Conservation (phyloP, 2,329 filamentous ascomycete species). For the Colletotrichum plurivorum region DNA sequence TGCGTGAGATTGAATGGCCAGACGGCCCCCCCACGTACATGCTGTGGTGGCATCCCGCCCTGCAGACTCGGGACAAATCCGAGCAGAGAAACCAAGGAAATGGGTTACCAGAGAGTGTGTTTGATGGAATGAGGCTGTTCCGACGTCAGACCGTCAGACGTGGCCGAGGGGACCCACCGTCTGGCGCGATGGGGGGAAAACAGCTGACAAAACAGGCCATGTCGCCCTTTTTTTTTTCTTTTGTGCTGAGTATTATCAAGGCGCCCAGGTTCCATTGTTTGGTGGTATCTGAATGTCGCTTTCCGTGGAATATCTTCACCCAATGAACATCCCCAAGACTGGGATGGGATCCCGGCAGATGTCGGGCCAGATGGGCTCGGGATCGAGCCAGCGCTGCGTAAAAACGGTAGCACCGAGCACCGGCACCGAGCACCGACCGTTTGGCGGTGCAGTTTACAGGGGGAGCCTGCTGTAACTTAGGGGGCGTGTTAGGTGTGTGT, state of each 20-base stretch:
- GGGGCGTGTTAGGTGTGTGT: not conserved
- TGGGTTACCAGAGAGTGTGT: not conserved
- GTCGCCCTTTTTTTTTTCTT: not conserved
- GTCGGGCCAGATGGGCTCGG: not conserved
- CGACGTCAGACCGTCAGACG: conserved; percentile 30
- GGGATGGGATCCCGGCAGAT: not conserved
- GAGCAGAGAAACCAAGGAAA: conserved; percentile 4
- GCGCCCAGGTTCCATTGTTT: too few species aligned
- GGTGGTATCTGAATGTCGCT: too few species aligned
- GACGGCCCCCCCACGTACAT: too few species aligned
- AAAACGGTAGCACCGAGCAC: not conserved
- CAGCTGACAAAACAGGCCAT: conserved; percentile 36
- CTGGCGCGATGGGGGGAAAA: conserved; percentile 29
- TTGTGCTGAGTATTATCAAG: too few species aligned
- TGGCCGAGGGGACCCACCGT: not conserved
- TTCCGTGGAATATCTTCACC: not conserved
- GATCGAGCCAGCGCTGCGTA: conserved; percentile 9
- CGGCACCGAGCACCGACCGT: conserved; percentile 16
- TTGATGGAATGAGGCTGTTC: conserved; percentile 19
- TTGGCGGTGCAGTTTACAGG: conserved; percentile 2
- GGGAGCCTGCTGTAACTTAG: too few species aligned
- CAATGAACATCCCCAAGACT: not conserved
- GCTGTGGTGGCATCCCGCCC: not conserved
- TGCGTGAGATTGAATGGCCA: too few species aligned
- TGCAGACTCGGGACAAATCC: not conserved